Evolutionary conservation across 306 rosid genomes (phyloP).

Genomic region (Cyclanthera cordifolia): DNA sequence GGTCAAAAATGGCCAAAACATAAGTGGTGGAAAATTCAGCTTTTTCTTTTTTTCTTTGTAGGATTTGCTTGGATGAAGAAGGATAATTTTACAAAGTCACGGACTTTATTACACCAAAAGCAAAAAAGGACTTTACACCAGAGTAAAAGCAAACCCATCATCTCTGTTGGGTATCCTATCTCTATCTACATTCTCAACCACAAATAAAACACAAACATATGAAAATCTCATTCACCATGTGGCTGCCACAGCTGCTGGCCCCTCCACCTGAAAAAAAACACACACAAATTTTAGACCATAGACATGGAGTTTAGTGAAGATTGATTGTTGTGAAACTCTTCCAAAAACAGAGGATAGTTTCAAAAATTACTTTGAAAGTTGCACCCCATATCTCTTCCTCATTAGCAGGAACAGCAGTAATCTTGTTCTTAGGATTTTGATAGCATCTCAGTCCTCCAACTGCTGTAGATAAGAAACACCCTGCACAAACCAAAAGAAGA

Average conservation of each 20-base stretch:
- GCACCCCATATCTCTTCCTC: slow-evolving; percentile 99
- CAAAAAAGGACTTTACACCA: slow-evolving; percentile 4
- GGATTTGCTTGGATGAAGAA: background rate
- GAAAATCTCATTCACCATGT: slow-evolving; percentile 33
- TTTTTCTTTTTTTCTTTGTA: background rate
- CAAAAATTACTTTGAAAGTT: slow-evolving; percentile 61
- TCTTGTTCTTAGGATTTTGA: slow-evolving; percentile 77
- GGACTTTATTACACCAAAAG: background rate
- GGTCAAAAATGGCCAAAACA: background rate
- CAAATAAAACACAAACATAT: slow-evolving; percentile 28
- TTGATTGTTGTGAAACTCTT: background rate
- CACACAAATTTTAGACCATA: background rate
- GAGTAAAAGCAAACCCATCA: background rate
- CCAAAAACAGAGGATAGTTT: background rate
- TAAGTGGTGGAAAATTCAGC: background rate
- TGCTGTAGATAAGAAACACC: slow-evolving; percentile 81
- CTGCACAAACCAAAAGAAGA: slow-evolving; percentile 44
- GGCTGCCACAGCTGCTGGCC: slow-evolving; percentile 55
- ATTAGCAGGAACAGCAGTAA: slow-evolving; percentile 76
- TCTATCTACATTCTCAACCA: slow-evolving; percentile 5
- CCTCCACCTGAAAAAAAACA: slow-evolving; percentile 59
- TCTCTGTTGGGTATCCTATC: background rate
- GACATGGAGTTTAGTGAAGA: background rate
- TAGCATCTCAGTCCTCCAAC: slow-evolving; percentile 70
- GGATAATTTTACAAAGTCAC: background rate